Evolutionary conservation across 495 filamentous ascomycete genomes (phyloP), one percentile per base, ranked within the genome.

Genomic region (Aspergillus panamensis): DNA sequence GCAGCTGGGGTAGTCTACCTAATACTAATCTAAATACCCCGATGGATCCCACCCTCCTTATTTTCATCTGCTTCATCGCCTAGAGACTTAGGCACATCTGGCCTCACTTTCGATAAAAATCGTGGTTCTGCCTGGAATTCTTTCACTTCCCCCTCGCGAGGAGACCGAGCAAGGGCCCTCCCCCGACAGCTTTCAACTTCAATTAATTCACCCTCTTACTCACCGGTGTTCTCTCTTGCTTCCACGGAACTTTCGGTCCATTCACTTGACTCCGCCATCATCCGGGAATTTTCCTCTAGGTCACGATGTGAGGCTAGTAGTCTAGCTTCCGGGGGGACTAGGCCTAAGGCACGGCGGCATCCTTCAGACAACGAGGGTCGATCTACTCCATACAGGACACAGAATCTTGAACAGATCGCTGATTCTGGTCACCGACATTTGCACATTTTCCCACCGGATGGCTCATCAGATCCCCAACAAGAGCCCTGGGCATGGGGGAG

Each of bases 381-480:
- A 45, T 20, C 16, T 13, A 7, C 40, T 17, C 17, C 14, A 50
- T 33, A n/a, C n/a, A n/a, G n/a, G n/a, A n/a, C 25, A 25, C 25
- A 5, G 25, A 25, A 25, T 25, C 2, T 12, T 51, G 16, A 14
- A 4, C 16, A 16, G 16, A 30, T 35, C n/a, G 5, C 53, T 32
- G 30, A 25, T 48, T 40, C 33, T 60, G 57, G 43, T 53, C 50
- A 60, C 57, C 57, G 57, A 39, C 42, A 37, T 48, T 60, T 49
- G 10, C 14, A 39, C 42, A 13, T 53, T 33, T 10, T 43, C 42
- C 51, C 8, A n/a, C 35, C 10, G 14, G 35, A 39, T 39, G 35
- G 35, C 25, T 25, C 48, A 33, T 25, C 37, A 40, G 30, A 25
- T 40, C 57, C 21, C 45, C 44, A 57, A 54, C 31, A 42, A 17